Base-by-base conservation (phyloP, 2,329 filamentous ascomycete genomes). In the Tothia fuscella region DNA sequence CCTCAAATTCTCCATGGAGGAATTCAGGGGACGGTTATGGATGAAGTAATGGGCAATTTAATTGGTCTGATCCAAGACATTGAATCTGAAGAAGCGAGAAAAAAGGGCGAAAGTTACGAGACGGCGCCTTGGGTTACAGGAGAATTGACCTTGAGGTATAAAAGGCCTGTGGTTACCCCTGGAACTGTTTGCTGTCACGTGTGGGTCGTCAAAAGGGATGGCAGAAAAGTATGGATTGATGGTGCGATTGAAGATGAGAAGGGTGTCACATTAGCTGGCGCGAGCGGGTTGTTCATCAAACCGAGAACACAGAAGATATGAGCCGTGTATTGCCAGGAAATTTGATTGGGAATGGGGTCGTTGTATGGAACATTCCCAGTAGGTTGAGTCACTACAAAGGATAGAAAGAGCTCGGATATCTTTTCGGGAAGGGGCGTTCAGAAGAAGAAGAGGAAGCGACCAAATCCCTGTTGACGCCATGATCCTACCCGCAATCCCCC, bases 1-100 rank as follows among this genome's bases (percentile, higher is more conserved):
- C 57, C 68, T 2, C 55, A 61, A 3, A 61, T 73, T 5, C 58
- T 64, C 10, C 76, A 80, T 52, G 75, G 76, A 16, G 76, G 76
- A 1, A 65, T 79, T 22, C 64, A 72, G 4, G 66, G 67, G 6
- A 66, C 70, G 0, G 52, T 80, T n/a, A 53, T 80, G 16, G 76
- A 80, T 50, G 76, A 80, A 51, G 56, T 62, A 6, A 68, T 72
- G 53, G 72, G 74, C 1, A 57, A 68, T 5, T 47, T 40, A 17
- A 17, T 44, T 13, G 21, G 32, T 17, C 21, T 43, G n/a, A 43
- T 28, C 14, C 33, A 43, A n/a, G 35, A 37, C 19, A 17, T 37
- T 12, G 22, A 28, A 14, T 38, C 28, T n/a, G 45, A 46, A 6
- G 24, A 31, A 38, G 49, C 35, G 46, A 45, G 7, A 42, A 45